Evolutionary conservation across 2,329 filamentous ascomycete species (phyloP), one percentile per base, ranked within the genome.

Genomic region (Aspergillus pseudotamarii): DNA sequence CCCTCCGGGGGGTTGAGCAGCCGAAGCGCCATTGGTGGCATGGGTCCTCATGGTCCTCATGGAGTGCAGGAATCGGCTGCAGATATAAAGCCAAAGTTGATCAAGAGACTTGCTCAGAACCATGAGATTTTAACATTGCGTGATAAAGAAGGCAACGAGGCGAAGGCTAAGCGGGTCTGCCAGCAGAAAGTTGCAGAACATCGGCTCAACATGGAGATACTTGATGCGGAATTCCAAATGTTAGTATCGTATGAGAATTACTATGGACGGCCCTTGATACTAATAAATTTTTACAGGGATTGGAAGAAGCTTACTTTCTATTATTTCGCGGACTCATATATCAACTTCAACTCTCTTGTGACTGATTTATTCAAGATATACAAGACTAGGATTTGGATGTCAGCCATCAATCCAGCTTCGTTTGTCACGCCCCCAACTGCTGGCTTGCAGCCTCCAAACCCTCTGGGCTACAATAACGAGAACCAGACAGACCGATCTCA

Each of bases 351-450:
- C 77, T 92, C 93, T 2, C 87, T 99, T 19, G 95, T 99, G 59
- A 97, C 94, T 0, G 95, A 99, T 75, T 85, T 99, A 14, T 99
- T 98, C 86, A 98, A 98, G 80, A 94, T 98, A 66, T 99, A 98
- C 85, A 99, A 99, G 83, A 97, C 94, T 26, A 89, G 96, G 71
- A 99, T 99, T 72, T 99, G 95, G 95, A 97, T 99, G 92, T 98
- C 94, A 5, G 95, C 95, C 4, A 96, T 99, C 78, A 99, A 99
- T 76, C 95, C 95, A 9, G 95, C 94, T 6, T 97, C 94, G 0
- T 97, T 98, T 77, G 91, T 91, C 28, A 94, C 89, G 1, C 74
- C 75, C 66, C 91, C 91, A 21, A 88, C 88, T 3, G 83, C 92
- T 56, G 90, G 90, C 30, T 82, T 93, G 26, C 89, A 90, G 74